Evolutionary conservation across 2,329 filamentous ascomycete genomes (phyloP), one percentile per base, ranked within the genome.

Genomic region (Myriosclerotinia scirpicola): DNA sequence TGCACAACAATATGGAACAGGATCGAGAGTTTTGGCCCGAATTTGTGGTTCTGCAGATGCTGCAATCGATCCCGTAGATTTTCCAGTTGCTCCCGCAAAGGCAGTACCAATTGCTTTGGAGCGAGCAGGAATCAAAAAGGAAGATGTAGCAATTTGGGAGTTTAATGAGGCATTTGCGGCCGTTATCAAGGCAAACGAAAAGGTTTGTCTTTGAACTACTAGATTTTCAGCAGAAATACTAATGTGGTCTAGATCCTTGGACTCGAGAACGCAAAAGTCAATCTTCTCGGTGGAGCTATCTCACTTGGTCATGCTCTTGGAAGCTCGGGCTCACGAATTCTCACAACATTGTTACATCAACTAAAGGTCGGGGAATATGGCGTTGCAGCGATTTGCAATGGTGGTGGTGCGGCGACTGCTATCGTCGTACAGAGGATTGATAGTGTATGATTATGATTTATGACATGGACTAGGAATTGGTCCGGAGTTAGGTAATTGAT

Each of bases 151-250:
- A 6, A 82, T 97, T 30, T 98, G 95, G 94, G 95, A 98, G 78
- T 97, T 99, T 79, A 99, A 99, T 78, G 95, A 99, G 81, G 95
- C 95, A 0, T 99, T 99, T 77, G 94, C 95, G 38, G 92, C 91
- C 5, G 93, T 97, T 40, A 95, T 97, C 78, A 93, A 95, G 77
- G 93, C 94, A 53, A 97, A 98, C 76, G 90, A 92, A 75, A 93
- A 96, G 86, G 89, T 89, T 75, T 69, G 72, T 68, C 34, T 64
- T 38, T 59, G 36, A 48, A 2, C 8, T 48, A 17, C 40, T 60
- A 11, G 9, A 17, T 7, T 30, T 46, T 15, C 1, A 30, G 34
- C 0, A 5, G 26, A 36, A 9, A 42, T 11, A 67, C n/a, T 68
- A 52, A 67, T 67, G 62, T 68, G n/a, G 62, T 50, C 15, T 59